Conservation (phyloP, 306 rosid genomes). For the Geum urbanum region DNA sequence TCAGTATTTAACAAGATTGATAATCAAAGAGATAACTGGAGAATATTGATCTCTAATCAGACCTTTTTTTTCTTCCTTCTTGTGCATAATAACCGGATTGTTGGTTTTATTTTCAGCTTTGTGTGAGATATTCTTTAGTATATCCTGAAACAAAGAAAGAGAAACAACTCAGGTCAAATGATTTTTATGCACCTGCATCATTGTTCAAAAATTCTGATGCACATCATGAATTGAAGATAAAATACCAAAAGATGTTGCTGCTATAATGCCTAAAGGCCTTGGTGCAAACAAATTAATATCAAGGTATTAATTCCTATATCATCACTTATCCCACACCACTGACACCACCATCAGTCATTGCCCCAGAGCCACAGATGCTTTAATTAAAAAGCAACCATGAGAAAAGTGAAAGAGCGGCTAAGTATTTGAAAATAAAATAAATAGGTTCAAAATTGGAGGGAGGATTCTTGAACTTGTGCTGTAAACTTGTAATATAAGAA, state of each 20-base stretch:
- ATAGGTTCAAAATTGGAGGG: neutral
- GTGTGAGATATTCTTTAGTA: constrained; percentile 38
- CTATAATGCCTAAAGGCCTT: neutral
- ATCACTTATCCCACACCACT: neutral
- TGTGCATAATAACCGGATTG: constrained; percentile 11
- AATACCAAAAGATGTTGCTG: neutral
- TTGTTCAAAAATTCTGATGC: neutral
- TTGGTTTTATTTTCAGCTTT: constrained; percentile 41
- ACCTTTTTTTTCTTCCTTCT: constrained; percentile 44
- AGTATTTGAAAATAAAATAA: neutral
- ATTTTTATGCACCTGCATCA: constrained; percentile 18
- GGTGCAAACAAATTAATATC: neutral
- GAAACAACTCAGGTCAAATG: constrained; percentile 20
- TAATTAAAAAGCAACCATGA: neutral
- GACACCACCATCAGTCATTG: neutral
- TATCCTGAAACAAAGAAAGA: constrained; percentile 52
- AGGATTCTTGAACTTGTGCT: neutral
- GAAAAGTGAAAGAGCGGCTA: neutral
- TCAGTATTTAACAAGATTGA: neutral
- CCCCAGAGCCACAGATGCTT: neutral
- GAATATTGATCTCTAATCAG: constrained; percentile 16
- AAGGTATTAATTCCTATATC: neutral
- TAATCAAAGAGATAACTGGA: constrained; percentile 10
- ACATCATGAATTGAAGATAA: neutral
- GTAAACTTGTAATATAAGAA: neutral